Evolutionary conservation across 139 green algal species (phyloP).

Genomic region (Chlamydomonas schloesseri): DNA sequence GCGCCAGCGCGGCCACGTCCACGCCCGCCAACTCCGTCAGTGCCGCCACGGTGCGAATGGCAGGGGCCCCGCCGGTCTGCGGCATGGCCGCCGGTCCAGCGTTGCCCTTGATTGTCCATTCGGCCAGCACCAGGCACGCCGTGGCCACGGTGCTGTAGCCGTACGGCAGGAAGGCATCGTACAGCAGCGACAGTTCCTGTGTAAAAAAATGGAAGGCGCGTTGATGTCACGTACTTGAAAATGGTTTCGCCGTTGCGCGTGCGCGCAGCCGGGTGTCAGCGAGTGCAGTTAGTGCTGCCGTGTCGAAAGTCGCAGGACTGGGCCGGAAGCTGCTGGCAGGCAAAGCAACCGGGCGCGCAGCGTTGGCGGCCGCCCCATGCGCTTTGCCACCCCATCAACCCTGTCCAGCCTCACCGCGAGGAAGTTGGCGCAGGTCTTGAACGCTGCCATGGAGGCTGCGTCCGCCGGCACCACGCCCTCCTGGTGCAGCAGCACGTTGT

Average conservation of each 20-base stretch:
- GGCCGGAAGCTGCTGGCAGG: no score
- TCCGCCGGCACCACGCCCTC: neutral
- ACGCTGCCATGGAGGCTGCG: neutral
- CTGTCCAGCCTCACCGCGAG: neutral
- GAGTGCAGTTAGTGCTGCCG: neutral
- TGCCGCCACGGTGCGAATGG: neutral
- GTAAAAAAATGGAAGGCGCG: no score
- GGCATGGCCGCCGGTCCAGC: neutral
- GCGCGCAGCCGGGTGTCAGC: no score
- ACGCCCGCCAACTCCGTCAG: neutral
- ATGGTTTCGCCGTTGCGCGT: no score
- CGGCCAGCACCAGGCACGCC: slow-evolving; percentile 14
- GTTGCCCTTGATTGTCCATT: neutral
- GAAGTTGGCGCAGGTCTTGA: slow-evolving; percentile 5
- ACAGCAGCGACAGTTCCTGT: slow-evolving; percentile 40
- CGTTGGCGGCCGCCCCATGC: no score
- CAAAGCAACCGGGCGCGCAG: no score
- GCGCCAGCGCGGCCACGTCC: slow-evolving; percentile 6
- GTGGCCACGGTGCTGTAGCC: slow-evolving; percentile 30
- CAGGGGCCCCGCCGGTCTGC: neutral
- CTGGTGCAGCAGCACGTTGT: neutral
- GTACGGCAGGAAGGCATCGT: slow-evolving; percentile 14
- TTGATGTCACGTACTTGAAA: no score
- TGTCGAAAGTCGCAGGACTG: neutral
- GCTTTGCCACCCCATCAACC: no score